These are phyloP conservation scores for Solanum pimpinellifolium DNA, from an alignment of 257 asterid genomes.

Conservation along the genomic window DNA sequence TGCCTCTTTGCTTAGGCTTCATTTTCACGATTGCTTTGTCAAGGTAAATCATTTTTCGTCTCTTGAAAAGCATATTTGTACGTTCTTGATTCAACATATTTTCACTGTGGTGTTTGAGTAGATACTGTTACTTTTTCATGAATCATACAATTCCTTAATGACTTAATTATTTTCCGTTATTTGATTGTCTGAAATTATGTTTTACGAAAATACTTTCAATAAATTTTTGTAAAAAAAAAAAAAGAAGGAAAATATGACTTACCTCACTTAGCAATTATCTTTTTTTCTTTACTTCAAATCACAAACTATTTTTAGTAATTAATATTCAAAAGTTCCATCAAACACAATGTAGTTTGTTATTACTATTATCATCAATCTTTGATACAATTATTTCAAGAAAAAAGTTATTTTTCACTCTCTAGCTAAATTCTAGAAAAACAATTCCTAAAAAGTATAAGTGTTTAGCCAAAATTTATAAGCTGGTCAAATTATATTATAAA, in stretches of 20 bases:
- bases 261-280: not conserved
- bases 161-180: not conserved
- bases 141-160: too few relatives aligned
- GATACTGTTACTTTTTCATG: not conserved
- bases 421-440: not conserved
- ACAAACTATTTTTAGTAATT: too few relatives aligned
- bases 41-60: conserved; percentile 29
- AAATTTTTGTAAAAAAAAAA: too few relatives aligned
- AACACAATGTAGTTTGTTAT: too few relatives aligned
- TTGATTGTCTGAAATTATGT: not conserved
- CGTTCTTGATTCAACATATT: not conserved
- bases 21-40: conserved; percentile 89
- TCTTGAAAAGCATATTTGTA: rapidly evolving
- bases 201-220: not conserved
- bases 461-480: not conserved
- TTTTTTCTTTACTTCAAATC: too few relatives aligned
- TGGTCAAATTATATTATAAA: not conserved
- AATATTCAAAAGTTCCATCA: too few relatives aligned
- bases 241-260: not conserved
- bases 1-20: conserved; percentile 79
- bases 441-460: not conserved
- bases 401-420: not conserved
- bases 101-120: not conserved
- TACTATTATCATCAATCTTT: too few relatives aligned
- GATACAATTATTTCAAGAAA: too few relatives aligned